phyloP scores from a whole-genome alignment of 2,329 filamentous ascomycete species.

The Pseudopithomyces chartarum region DNA sequence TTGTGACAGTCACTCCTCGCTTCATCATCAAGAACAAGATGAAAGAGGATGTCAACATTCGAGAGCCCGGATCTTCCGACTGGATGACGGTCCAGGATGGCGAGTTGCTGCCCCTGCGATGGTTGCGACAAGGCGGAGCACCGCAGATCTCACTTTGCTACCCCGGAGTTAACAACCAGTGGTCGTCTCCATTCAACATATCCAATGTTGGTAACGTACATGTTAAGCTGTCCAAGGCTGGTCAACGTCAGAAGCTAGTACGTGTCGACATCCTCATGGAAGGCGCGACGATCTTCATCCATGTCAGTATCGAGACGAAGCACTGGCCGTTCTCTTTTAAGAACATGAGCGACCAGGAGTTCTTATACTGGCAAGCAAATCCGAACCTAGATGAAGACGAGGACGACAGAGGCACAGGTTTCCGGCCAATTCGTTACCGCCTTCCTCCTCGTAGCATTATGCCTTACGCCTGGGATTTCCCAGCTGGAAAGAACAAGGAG shows the following conservation, averaged over 20 bases:
- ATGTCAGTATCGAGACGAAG: conserved; percentile 86
- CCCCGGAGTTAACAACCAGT: conserved; percentile 92
- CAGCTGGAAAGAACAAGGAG: conserved; percentile 94
- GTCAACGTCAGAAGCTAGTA: conserved; percentile 85
- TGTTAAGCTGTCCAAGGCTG: conserved; percentile 89
- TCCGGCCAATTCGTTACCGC: conserved; percentile 90
- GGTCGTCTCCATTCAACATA: conserved; percentile 98
- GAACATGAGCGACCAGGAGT: conserved; percentile 96
- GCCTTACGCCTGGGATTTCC: conserved; percentile 99
- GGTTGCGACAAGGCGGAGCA: conserved; percentile 78
- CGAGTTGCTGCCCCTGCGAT: conserved; percentile 85
- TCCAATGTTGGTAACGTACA: conserved; percentile 91
- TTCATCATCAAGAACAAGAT: conserved; percentile 95
- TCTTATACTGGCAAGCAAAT: conserved; percentile 94
- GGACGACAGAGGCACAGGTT: conserved; percentile 78
- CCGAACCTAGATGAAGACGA: conserved; percentile 93
- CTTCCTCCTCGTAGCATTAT: conserved; percentile 95
- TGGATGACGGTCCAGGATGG: conserved; percentile 77
- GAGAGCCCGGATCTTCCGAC: conserved; percentile 89
- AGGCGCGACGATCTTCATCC: conserved; percentile 88
- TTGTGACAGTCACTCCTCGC: conserved; percentile 88
- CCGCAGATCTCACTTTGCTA: conserved; percentile 95
- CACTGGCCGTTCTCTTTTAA: conserved; percentile 99
- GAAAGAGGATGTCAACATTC: conserved; percentile 83
- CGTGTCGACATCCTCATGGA: conserved; percentile 91